Evolutionary conservation across 108 stramenopile genomes (phyloP), one percentile per base, ranked within the genome.

Genomic region (Cyclotella sp.): DNA sequence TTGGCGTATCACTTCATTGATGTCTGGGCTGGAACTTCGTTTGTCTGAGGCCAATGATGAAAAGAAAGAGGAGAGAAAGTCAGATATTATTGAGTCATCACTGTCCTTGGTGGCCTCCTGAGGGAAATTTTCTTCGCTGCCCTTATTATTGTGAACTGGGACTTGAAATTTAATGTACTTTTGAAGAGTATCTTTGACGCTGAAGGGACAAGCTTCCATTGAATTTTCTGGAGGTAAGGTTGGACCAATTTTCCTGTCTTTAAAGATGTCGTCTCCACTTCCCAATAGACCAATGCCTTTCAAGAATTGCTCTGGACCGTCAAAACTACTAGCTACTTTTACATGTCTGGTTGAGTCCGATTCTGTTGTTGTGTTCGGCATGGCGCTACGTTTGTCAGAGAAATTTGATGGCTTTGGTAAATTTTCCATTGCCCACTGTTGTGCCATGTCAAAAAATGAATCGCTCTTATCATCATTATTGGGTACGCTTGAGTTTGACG

Each of bases 391-490:
- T 8, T 19, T 49, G 46, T 42, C 29, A 0, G 24, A 13, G 28
- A 21, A 13, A 42, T 66, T 54, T 30, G 12, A 46, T 24, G 46
- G 29, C 21, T 59, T 68, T 16, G 46, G 42, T 49, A 69, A 34
- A 26, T 68, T 68, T 40, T 77, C 76, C 21, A 19, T 18, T 26
- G 65, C 78, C 79, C 72, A 79, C 24, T 79, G 79, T 30, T 79
- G 79, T 59, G 72, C 79, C 79, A 68, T 63, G 53, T 73, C 79
- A 73, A 73, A 73, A 34, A 73, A 73, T 24, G 68, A 73, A 41
- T 68, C 68, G n/a, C 42, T 68, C 7, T n/a, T 52, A 34, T 52
- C 29, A 8, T 45, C 43, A 42, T 15, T 3, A 26, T 64, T 4
- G 3, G 43, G 22, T 1, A 5, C 24, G n/a, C 21, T 42, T 45